Conservation (phyloP, 768 basidiomycete genomes). For the Lactarius quietus region DNA sequence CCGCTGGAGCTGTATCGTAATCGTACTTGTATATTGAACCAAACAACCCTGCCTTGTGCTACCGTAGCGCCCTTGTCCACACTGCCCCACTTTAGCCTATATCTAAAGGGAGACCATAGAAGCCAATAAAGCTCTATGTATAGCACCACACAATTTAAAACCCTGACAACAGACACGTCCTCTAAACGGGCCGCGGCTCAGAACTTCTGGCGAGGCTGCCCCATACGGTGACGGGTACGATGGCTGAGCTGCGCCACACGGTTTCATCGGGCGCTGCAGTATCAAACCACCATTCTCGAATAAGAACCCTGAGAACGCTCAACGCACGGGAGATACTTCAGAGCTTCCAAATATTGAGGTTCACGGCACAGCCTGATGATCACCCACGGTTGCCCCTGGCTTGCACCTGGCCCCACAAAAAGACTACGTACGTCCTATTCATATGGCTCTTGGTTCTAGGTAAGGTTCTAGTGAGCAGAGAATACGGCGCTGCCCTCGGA, state of each 20-base stretch:
- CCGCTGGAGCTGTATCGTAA: no score
- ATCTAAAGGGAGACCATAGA: no score
- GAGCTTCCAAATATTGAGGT: no score
- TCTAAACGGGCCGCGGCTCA: background rate
- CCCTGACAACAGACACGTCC: no score
- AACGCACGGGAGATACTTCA: background rate
- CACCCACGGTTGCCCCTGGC: background rate
- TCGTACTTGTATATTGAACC: no score
- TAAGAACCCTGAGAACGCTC: background rate
- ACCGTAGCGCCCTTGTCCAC: no score
- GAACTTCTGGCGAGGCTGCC: background rate
- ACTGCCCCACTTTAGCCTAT: no score
- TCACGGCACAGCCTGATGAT: background rate
- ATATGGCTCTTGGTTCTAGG: background rate
- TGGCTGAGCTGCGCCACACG: background rate
- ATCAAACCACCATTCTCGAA: background rate
- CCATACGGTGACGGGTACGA: no score
- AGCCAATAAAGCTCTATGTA: no score
- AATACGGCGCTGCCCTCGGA: background rate
- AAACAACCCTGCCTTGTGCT: no score
- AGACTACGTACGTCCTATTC: no score
- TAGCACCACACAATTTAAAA: background rate
- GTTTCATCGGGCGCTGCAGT: background rate
- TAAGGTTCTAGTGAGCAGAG: background rate
- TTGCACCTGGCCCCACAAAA: no score